A percentile compares a stretch with the other conserved stretches of the same genome.
Evolutionary conservation across 768 basidiomycete species (phyloP).

Genomic region (Xerocomellus chrysenteron): DNA sequence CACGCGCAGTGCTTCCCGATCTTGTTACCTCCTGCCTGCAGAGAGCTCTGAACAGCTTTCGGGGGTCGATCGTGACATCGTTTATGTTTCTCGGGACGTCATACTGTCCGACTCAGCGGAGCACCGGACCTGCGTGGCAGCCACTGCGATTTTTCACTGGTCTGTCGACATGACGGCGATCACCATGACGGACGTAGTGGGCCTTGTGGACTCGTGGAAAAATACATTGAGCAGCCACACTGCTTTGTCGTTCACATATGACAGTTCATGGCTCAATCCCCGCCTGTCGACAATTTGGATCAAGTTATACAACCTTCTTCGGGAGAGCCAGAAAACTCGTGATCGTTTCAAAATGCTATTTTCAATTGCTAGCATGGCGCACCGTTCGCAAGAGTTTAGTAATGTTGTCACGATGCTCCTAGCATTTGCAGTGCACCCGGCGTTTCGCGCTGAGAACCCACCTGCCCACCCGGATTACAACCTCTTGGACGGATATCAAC

Average conservation of each 20-base stretch:
- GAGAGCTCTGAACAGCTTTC: not conserved
- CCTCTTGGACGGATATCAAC: not conserved
- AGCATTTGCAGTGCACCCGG: conserved; percentile 25
- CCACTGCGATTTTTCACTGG: not conserved
- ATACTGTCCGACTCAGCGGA: not conserved
- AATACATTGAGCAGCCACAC: not conserved
- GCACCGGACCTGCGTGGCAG: conserved; percentile 4
- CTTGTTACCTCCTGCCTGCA: conserved; percentile 7
- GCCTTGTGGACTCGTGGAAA: not conserved
- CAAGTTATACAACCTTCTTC: conserved; percentile 25
- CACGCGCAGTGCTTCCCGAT: conserved; percentile 11
- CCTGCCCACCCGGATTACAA: not conserved
- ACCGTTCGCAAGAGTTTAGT: conserved; percentile 5
- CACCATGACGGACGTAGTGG: not conserved
- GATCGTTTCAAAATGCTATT: conserved; percentile 24
- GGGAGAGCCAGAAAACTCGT: not conserved
- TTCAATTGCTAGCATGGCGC: conserved; percentile 31
- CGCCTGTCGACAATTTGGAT: conserved; percentile 23
- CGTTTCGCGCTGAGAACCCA: conserved; percentile 6
- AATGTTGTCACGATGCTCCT: conserved; percentile 27
- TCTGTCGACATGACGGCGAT: not conserved
- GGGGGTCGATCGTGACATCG: not conserved
- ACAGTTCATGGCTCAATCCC: conserved; percentile 24
- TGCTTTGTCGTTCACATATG: conserved; percentile 14
- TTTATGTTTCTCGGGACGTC: conserved; percentile 13